Base-by-base conservation (phyloP, 2,329 filamentous ascomycete genomes). In the Colletotrichum magnum region DNA sequence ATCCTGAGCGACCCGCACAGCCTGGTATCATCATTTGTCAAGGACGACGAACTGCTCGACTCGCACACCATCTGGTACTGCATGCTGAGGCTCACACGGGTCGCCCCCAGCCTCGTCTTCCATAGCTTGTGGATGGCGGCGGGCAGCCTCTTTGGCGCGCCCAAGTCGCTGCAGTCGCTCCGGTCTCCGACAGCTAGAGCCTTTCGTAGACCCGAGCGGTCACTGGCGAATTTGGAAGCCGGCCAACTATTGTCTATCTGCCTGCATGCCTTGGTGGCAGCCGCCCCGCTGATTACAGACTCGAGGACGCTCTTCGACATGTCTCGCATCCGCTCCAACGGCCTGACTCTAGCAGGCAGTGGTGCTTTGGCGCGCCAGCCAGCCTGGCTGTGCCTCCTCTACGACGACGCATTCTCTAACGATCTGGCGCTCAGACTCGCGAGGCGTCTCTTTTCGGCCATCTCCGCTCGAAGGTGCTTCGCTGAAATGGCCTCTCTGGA, bases 71-170 rank as follows among this genome's bases (percentile, higher is more conserved):
- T 90, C 1, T 92, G 87, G 88, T 90, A 89, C 74, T 88, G 86
- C 73, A 89, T 90, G 84, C 78, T 90, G 63, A 86, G 87, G 64
- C 79, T 92, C 77, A 89, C 86, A 5, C 83, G 88, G 57, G 84
- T 86, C 50, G 84, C 86, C 16, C 87, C 89, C 5, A 87, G 81
- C 54, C 76, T 91, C 21, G 88, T 92, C 2, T 86, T 91, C 59
- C 87, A 91, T 74, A 90, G 88, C 73, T 81, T 92, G 5, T 93
- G 90, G 90, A 82, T 88, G 71, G 88, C 88, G 6, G 83, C 89
- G 1, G 86, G 84, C 7, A 83, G 83, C 54, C 79, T 92, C 5
- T 92, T 91, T 72, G 79, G 83, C n/a, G 84, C 87, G 2, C 87
- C 89, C 1, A 80, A 81, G 64, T 72, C 80, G 6, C 73, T 87